phyloP scores from a whole-genome alignment of 1,284 basidiomycete genomes.

The Cryptococcus sp. region DNA sequence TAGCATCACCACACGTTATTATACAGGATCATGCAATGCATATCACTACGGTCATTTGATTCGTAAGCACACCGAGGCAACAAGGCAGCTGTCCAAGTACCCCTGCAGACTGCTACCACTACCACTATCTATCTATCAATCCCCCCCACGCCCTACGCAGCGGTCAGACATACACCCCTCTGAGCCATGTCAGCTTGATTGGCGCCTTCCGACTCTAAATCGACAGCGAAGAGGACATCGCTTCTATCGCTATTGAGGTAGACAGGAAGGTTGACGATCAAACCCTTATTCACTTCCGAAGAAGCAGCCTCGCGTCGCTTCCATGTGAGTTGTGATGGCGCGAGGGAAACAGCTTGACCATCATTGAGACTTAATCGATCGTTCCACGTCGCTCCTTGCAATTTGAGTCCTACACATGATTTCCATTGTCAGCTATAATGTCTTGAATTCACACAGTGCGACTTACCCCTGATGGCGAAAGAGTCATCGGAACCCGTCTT shows the following conservation, averaged over 20 bases:
- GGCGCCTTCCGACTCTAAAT: constrained; percentile 32
- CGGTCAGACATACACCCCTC: constrained; percentile 45
- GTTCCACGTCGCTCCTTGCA: constrained; percentile 81
- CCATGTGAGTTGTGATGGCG: constrained; percentile 81
- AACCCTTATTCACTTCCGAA: constrained; percentile 26
- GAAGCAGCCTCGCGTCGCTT: constrained; percentile 57
- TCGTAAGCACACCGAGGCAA: too few species aligned
- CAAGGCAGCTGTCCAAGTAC: too few species aligned
- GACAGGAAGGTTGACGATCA: constrained; percentile 76
- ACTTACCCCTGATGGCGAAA: constrained; percentile 81
- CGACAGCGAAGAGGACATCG: constrained; percentile 77
- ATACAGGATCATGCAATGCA: not conserved
- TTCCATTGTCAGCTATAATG: not conserved
- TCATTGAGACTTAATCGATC: constrained; percentile 74
- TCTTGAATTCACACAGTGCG: not conserved
- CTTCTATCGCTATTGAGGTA: constrained; percentile 89
- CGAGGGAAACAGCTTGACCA: constrained; percentile 72
- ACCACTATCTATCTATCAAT: too few species aligned
- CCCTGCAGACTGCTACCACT: too few species aligned
- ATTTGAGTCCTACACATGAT: constrained; percentile 64
- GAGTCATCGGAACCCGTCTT: constrained; percentile 69
- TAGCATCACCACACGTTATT: not conserved
- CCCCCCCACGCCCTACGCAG: constrained; percentile 8
- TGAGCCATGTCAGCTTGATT: constrained; percentile 35
- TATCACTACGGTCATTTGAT: not conserved